Base-by-base conservation (phyloP, 2,329 filamentous ascomycete species). In the Trichoderma citrinoviride region DNA sequence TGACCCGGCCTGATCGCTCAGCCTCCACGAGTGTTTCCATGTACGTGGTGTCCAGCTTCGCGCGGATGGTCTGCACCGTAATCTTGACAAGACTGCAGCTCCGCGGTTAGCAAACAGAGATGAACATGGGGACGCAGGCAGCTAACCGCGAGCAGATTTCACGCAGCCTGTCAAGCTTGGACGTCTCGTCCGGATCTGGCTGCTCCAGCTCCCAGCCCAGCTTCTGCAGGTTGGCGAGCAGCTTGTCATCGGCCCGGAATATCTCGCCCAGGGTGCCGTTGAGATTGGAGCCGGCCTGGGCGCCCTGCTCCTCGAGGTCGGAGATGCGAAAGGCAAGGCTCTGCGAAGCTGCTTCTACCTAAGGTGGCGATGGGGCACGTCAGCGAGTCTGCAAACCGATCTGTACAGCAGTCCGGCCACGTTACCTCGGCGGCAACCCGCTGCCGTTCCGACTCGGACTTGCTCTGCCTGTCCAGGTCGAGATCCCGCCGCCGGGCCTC, bases 151-250 rank as follows among this genome's bases (percentile, higher is more conserved):
- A 86, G 80, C 77, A 87, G 67, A 74, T 80, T 69, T 83, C 89
- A 71, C 86, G 85, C 69, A 90, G 81, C 66, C 82, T 81, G 47
- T 84, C 81, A 10, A 88, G 77, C 3, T 80, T 80, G 62, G 81
- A 76, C 50, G 84, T 78, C 55, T 87, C 83, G 8, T 84, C 81
- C 0, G 80, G 78, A 25, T 82, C 78, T 53, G 82, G 79, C 5
- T 79, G 79, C 10, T 85, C 79, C 3, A 91, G 79, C 68, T 88
- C 87, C 65, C 82, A 82, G 0, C 87, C 83, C 2, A 91, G 80
- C 68, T 89, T 90, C 71, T 90, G 86, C 3, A 92, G 77, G 65
- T 87, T 87, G 21, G 83, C 79, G 1, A 91, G 77, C 2, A 91
- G 79, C 67, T 85, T 86, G 71, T 91, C 88, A 66, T 92, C 89